Conservation (phyloP, 164 flowering plant genomes). For the Nymphaea colorata region DNA sequence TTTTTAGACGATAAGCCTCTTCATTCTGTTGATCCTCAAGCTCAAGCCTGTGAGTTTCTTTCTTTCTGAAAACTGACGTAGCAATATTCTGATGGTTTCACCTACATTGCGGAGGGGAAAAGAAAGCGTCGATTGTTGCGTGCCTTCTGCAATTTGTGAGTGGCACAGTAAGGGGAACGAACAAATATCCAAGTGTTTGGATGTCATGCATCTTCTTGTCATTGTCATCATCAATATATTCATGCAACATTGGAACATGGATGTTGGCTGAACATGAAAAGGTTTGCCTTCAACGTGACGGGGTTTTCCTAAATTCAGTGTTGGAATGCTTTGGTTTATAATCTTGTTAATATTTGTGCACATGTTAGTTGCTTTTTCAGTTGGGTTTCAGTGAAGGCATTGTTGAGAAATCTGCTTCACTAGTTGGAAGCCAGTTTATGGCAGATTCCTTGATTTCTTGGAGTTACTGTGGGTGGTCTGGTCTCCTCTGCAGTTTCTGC, state of each 20-base stretch:
- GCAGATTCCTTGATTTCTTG: slow-evolving; percentile 49
- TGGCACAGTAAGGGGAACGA: slow-evolving; percentile 51
- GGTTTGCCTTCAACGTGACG: slow-evolving; percentile 29
- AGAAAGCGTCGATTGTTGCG: slow-evolving; percentile 57
- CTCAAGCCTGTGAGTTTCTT: neutral
- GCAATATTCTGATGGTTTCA: slow-evolving; percentile 1
- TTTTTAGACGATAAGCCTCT: no score
- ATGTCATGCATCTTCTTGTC: slow-evolving; percentile 52
- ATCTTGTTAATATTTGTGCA: slow-evolving; percentile 1
- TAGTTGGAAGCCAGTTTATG: slow-evolving; percentile 72
- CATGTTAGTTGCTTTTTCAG: slow-evolving; percentile 26
- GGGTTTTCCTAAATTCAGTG: no score
- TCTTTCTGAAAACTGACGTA: neutral
- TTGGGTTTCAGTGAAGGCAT: slow-evolving; percentile 55
- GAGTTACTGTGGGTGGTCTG: slow-evolving; percentile 21
- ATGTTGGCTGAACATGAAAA: slow-evolving; percentile 74
- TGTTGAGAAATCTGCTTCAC: slow-evolving; percentile 59
- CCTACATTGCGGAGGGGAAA: slow-evolving; percentile 53
- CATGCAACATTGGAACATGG: slow-evolving; percentile 80
- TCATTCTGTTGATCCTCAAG: neutral
- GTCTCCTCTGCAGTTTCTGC: slow-evolving; percentile 27
- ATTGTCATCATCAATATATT: slow-evolving; percentile 60
- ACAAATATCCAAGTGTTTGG: slow-evolving; percentile 39
- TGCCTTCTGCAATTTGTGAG: slow-evolving; percentile 62
- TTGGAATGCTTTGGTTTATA: no score